Conservation (phyloP, 352 stramenopile genomes). For the Phytophthora sojae region DNA sequence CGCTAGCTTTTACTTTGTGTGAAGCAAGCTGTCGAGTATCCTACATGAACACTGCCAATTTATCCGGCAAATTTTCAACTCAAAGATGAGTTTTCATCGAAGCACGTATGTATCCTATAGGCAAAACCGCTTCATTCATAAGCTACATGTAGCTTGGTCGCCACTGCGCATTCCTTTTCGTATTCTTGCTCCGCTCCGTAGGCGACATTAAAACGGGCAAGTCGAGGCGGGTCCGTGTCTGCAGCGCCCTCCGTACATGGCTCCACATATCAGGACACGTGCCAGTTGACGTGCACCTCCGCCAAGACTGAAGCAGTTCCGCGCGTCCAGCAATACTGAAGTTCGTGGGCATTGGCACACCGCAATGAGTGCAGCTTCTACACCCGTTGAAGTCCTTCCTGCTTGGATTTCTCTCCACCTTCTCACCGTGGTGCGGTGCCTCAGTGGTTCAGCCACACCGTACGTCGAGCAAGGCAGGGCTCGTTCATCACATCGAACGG, state of each 20-base stretch:
- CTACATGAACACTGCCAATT: neutral
- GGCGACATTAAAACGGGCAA: neutral
- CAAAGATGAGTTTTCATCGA: neutral
- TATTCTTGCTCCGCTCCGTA: neutral
- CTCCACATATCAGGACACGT: conserved; percentile 7
- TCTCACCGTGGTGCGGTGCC: neutral
- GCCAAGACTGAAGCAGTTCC: neutral
- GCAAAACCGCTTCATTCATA: neutral
- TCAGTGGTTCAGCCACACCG: neutral
- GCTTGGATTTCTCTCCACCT: conserved; percentile 1
- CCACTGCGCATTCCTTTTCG: neutral
- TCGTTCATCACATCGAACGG: conserved; percentile 22
- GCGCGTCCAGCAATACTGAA: neutral
- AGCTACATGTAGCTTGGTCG: neutral
- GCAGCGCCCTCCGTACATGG: conserved; percentile 2
- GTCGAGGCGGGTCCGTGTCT: conserved; percentile 2
- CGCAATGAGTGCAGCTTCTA: neutral
- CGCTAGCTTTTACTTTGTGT: neutral
- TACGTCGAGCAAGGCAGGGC: neutral
- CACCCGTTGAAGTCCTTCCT: neutral
- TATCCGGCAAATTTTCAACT: neutral
- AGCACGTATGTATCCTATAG: neutral
- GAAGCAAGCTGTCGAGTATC: neutral
- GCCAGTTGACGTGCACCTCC: neutral
- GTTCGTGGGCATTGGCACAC: neutral